phyloP scores from a whole-genome alignment of 257 asterid species.

The Nyctanthes arbortristis region DNA sequence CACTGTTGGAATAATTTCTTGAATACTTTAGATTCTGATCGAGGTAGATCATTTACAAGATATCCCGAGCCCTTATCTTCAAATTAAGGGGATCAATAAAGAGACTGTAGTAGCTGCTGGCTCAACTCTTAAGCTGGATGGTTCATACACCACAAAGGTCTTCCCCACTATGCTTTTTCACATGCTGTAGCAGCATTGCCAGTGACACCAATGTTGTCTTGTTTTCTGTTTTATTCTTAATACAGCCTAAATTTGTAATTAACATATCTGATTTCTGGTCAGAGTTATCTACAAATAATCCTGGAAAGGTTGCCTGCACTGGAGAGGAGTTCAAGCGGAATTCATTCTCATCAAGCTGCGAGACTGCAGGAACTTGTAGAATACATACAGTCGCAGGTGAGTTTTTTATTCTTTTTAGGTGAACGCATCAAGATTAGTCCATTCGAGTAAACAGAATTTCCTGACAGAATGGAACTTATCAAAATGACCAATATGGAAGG shows the following conservation, averaged over 20 bases:
- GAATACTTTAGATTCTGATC: slow-evolving; percentile 83
- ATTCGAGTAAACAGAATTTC: background rate
- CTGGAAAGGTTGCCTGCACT: slow-evolving; percentile 68
- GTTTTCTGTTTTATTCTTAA: background rate
- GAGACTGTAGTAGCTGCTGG: slow-evolving; percentile 88
- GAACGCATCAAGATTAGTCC: background rate
- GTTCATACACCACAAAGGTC: slow-evolving; percentile 97
- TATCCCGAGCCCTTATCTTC: slow-evolving; percentile 80
- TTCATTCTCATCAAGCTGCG: slow-evolving; percentile 85
- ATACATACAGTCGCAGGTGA: slow-evolving; percentile 85
- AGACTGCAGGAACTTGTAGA: slow-evolving; percentile 92
- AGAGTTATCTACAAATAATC: slow-evolving; percentile 94
- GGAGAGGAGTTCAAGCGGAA: slow-evolving; percentile 73
- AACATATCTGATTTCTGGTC: slow-evolving; percentile 28
- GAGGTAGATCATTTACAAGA: slow-evolving; percentile 99
- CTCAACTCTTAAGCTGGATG: slow-evolving; percentile 79
- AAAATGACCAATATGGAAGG: background rate
- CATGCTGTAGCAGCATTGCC: background rate
- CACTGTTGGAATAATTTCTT: slow-evolving; percentile 3
- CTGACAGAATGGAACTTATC: background rate
- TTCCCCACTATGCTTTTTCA: slow-evolving; percentile 11
- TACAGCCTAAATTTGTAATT: slow-evolving; percentile 20
- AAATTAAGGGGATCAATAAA: slow-evolving; percentile 87
- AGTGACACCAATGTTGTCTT: background rate
- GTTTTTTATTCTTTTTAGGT: background rate